Percentiles rank a stretch among this genome's conserved stretches.
phyloP scores from a whole-genome alignment of 139 green algal genomes.

The Chlamydomonas sphaeroides region DNA sequence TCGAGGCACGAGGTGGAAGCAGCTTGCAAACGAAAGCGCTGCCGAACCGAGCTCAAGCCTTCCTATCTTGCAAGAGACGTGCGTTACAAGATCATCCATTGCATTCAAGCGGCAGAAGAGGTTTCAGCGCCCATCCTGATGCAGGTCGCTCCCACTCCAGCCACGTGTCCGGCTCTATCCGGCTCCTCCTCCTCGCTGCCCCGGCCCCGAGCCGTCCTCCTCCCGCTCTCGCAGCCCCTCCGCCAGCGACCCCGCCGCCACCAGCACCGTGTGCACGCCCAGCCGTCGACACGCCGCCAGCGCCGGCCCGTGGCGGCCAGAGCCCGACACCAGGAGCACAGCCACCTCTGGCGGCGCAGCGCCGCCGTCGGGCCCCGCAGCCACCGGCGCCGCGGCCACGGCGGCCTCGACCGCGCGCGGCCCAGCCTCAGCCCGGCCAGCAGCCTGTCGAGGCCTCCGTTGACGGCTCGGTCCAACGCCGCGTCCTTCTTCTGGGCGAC shows the following conservation, averaged over 20 bases:
- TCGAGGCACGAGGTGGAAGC: no score
- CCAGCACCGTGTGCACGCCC: conserved; percentile 27
- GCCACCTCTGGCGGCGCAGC: no score
- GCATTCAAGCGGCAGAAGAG: no score
- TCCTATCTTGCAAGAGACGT: no score
- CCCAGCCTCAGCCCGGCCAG: conserved; percentile 14
- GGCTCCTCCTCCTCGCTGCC: neutral
- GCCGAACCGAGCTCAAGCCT: no score
- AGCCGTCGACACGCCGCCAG: conserved; percentile 7
- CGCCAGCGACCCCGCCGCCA: neutral
- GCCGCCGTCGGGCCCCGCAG: neutral
- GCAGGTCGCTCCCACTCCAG: neutral
- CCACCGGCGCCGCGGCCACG: neutral
- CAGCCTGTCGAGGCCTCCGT: conserved; percentile 26
- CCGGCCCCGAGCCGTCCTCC: neutral
- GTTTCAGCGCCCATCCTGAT: no score
- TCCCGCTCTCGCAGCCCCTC: neutral
- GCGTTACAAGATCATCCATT: no score
- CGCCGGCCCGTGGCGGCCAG: neutral
- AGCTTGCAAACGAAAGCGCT: no score
- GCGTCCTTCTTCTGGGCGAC: conserved; percentile 29
- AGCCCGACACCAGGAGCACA: conserved; percentile 26
- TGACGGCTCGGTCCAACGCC: conserved; percentile 22
- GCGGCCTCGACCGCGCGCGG: neutral
- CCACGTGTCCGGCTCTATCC: neutral